phyloP scores from a whole-genome alignment of 2,329 filamentous ascomycete species.

The Fusarium coicis region DNA sequence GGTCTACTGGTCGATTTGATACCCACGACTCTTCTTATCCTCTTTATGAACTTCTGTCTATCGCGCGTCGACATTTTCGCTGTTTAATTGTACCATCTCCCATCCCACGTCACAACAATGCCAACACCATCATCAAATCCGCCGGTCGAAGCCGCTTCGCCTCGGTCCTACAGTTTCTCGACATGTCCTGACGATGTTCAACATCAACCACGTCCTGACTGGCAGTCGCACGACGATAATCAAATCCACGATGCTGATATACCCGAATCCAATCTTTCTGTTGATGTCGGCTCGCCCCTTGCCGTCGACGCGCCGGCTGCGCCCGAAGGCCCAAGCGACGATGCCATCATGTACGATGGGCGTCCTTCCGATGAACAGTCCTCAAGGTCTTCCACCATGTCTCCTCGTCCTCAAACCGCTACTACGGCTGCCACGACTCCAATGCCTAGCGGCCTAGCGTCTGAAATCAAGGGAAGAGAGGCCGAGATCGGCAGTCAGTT shows the following conservation, averaged over 20 bases:
- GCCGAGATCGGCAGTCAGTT: constrained; percentile 40
- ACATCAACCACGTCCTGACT: constrained; percentile 40
- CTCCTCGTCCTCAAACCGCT: constrained; percentile 54
- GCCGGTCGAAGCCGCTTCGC: constrained; percentile 51
- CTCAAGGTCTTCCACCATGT: constrained; percentile 56
- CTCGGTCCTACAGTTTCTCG: constrained; percentile 52
- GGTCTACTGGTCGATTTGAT: constrained; percentile 33
- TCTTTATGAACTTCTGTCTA: not conserved
- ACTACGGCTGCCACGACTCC: constrained; percentile 50
- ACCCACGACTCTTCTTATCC: constrained; percentile 14
- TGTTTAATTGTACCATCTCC: constrained; percentile 20
- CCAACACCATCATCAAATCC: constrained; percentile 59
- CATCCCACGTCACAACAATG: constrained; percentile 49
- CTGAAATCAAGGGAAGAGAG: constrained; percentile 50
- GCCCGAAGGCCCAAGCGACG: constrained; percentile 39
- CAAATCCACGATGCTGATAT: constrained; percentile 33
- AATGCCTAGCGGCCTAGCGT: constrained; percentile 45
- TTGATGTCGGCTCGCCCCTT: constrained; percentile 38
- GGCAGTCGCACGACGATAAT: constrained; percentile 41
- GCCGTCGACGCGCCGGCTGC: constrained; percentile 31
- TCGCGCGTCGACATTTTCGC: not conserved
- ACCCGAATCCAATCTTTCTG: constrained; percentile 30
- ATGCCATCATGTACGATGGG: constrained; percentile 41
- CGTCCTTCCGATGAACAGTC: constrained; percentile 45
- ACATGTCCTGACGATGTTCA: constrained; percentile 58